These are phyloP conservation scores for Diaporthe destruens DNA, from an alignment of 2,329 filamentous ascomycete genomes.

Conservation along the genomic window DNA sequence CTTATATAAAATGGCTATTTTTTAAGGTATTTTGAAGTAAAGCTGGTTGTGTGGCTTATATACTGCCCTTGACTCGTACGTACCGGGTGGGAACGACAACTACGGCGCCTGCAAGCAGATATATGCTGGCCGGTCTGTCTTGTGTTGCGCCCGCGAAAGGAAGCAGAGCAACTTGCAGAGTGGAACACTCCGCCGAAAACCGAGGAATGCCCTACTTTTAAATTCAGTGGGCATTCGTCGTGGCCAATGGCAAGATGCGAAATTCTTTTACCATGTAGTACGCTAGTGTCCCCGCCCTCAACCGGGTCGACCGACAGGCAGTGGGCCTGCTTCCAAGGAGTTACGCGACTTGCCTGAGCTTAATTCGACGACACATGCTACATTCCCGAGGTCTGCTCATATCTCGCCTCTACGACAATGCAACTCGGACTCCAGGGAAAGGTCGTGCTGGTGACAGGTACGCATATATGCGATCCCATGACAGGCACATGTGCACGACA, in stretches of 20 bases:
- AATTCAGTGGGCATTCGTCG: background rate
- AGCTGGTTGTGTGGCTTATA: too few relatives aligned
- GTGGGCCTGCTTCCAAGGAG: too few relatives aligned
- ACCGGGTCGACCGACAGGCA: slow-evolving; percentile 15
- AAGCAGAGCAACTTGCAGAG: too few relatives aligned
- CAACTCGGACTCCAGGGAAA: slow-evolving; percentile 52
- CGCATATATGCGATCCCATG: background rate
- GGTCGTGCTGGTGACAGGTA: slow-evolving; percentile 52
- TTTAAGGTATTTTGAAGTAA: too few relatives aligned
- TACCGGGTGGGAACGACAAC: too few relatives aligned
- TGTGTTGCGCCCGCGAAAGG: too few relatives aligned
- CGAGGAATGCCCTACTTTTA: background rate
- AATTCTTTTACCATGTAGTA: slow-evolving; percentile 24
- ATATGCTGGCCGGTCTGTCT: too few relatives aligned
- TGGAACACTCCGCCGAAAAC: background rate
- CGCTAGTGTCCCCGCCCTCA: slow-evolving; percentile 20
- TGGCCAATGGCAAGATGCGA: background rate
- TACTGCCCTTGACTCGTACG: too few relatives aligned
- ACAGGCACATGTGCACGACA: background rate
- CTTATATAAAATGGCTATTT: too few relatives aligned
- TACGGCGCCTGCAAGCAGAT: too few relatives aligned
- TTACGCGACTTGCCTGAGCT: background rate
- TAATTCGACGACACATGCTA: slow-evolving; percentile 13
- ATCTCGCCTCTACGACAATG: slow-evolving; percentile 44
- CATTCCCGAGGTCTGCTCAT: background rate